Conservation (phyloP, 495 filamentous ascomycete genomes). For the Pseudoneurospora amorphoporcata region DNA sequence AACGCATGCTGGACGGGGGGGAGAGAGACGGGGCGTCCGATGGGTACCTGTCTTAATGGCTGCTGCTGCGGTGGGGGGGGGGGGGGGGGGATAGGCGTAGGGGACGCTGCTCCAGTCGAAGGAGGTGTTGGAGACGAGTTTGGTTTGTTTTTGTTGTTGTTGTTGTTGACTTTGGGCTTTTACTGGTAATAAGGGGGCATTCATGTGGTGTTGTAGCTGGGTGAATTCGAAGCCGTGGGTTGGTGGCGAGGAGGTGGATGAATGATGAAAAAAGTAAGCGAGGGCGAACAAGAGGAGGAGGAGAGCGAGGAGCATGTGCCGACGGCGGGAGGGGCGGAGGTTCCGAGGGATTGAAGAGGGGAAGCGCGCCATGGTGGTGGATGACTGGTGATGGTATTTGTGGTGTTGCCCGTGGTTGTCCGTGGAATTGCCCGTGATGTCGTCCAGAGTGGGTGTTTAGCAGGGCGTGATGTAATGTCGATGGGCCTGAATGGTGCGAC, state of each 20-base stretch:
- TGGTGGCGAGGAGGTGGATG: neutral
- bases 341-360: neutral
- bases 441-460: neutral
- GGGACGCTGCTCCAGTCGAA: constrained; percentile 50
- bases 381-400: neutral
- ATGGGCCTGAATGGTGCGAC: no score
- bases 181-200: constrained; percentile 5
- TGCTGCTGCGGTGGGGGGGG: constrained; percentile 37
- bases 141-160: no score
- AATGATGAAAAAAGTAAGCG: constrained; percentile 3
- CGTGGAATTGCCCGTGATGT: neutral
- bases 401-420: neutral
- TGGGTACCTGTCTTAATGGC: constrained; percentile 40
- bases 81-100: constrained; percentile 34
- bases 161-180: neutral
- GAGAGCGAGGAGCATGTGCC: neutral
- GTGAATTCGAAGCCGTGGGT: constrained; percentile 9
- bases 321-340: neutral
- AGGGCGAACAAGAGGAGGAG: neutral
- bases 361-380: neutral
- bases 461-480: neutral
- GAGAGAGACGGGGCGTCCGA: constrained; percentile 32
- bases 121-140: constrained; percentile 18
- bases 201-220: constrained; percentile 23
- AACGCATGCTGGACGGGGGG: constrained; percentile 63